Percentiles rank a stretch among this genome's conserved stretches.
Evolutionary conservation across 2,329 filamentous ascomycete species (phyloP).

Genomic region (Aspergillus fumigatus): DNA sequence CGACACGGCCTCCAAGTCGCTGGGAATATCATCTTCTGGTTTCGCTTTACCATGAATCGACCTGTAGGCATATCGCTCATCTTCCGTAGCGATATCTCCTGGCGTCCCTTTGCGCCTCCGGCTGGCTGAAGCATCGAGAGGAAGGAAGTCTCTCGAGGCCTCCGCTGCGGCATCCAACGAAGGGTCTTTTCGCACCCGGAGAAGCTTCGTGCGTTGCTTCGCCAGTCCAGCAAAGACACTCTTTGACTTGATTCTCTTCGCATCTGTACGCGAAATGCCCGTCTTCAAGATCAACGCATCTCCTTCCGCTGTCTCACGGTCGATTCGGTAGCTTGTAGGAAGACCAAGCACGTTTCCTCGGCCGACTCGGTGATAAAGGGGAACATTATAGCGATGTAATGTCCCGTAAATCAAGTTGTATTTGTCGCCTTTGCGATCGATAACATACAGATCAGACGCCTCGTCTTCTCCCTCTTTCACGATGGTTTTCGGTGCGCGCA

Average conservation of each 20-base stretch:
- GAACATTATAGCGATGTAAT: slow-evolving; percentile 67
- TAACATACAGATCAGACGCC: slow-evolving; percentile 45
- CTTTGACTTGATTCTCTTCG: slow-evolving; percentile 45
- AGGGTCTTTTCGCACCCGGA: slow-evolving; percentile 23
- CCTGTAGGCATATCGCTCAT: slow-evolving; percentile 56
- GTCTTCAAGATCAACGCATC: slow-evolving; percentile 35
- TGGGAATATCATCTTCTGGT: slow-evolving; percentile 39
- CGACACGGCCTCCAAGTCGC: slow-evolving; percentile 47
- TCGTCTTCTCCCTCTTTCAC: slow-evolving; percentile 15
- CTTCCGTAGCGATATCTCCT: slow-evolving; percentile 37
- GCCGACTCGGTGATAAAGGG: slow-evolving; percentile 65
- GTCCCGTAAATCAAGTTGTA: slow-evolving; percentile 71
- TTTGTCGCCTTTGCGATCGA: slow-evolving; percentile 73
- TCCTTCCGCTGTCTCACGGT: slow-evolving; percentile 53
- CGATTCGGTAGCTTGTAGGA: slow-evolving; percentile 56
- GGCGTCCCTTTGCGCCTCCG: slow-evolving; percentile 40
- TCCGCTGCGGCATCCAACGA: slow-evolving; percentile 16
- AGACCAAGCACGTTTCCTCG: slow-evolving; percentile 68
- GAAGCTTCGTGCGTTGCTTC: slow-evolving; percentile 17
- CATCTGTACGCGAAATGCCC: slow-evolving; percentile 34
- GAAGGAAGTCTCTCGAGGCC: slow-evolving; percentile 28
- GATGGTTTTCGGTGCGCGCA: slow-evolving; percentile 4
- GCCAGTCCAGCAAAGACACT: slow-evolving; percentile 28
- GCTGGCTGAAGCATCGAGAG: slow-evolving; percentile 20
- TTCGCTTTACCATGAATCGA: slow-evolving; percentile 64